These are phyloP conservation scores for Ilyonectria robusta DNA, from an alignment of 2,329 filamentous ascomycete species.

Conservation along the genomic window DNA sequence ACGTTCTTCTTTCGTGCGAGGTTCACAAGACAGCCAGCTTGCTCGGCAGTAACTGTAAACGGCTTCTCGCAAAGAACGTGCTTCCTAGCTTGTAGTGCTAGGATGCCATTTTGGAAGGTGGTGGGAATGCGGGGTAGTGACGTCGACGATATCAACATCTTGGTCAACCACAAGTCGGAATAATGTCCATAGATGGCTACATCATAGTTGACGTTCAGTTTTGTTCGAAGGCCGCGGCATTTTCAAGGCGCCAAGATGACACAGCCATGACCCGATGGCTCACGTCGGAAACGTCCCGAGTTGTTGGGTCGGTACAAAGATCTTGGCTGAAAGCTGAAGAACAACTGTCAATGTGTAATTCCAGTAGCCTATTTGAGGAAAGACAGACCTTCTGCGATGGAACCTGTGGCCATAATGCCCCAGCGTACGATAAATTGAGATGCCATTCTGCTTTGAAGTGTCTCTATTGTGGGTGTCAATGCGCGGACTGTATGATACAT, in stretches of 20 bases:
- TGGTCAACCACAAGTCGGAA: constrained; percentile 50
- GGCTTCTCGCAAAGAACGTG: constrained; percentile 56
- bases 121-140: constrained; percentile 54
- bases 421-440: not conserved
- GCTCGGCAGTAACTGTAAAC: constrained; percentile 51
- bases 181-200: constrained; percentile 21
- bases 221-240: too few relatives aligned
- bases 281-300: constrained; percentile 1
- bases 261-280: not conserved
- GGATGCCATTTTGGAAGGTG: constrained; percentile 53
- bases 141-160: constrained; percentile 54
- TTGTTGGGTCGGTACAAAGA: not conserved
- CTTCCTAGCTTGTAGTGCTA: constrained; percentile 53
- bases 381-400: constrained; percentile 6
- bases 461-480: too few relatives aligned
- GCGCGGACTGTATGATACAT: too few relatives aligned
- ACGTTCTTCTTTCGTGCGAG: constrained; percentile 50
- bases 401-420: constrained; percentile 14
- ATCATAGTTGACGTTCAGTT: too few relatives aligned
- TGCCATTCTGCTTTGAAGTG: too few relatives aligned
- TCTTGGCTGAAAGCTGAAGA: not conserved
- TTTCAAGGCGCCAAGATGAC: too few relatives aligned
- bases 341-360: too few relatives aligned
- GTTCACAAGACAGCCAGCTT: constrained; percentile 46
- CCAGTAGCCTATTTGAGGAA: too few relatives aligned